These are phyloP conservation scores for Actinomortierella ambigua DNA, from an alignment of 371 early-diverging fungal genomes.

Conservation along the genomic window DNA sequence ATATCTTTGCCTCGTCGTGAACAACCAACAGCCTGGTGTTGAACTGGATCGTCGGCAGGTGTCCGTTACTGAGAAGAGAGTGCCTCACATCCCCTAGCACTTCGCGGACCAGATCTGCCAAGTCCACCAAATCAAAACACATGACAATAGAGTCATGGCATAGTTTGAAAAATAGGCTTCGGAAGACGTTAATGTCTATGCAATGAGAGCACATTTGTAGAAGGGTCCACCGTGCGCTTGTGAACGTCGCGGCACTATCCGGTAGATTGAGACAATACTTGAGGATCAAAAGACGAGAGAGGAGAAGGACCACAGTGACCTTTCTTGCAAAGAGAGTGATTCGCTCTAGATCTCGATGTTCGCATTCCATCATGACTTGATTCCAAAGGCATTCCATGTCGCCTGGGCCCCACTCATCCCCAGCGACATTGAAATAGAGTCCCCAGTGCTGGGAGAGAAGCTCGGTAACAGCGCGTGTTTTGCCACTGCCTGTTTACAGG, in stretches of 20 bases:
- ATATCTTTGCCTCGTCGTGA: conserved; percentile 24
- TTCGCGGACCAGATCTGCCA: conserved; percentile 6
- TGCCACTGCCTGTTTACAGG: conserved; percentile 18
- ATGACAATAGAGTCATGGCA: no score
- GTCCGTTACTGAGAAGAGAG: conserved; percentile 9
- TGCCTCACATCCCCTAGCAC: conserved; percentile 5
- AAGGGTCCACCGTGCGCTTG: neutral
- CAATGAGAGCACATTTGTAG: neutral
- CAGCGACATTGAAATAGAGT: conserved; percentile 19
- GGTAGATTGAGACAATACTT: neutral
- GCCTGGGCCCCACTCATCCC: conserved; percentile 12
- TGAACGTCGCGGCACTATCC: neutral
- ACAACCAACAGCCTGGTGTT: conserved; percentile 15
- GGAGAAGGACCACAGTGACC: neutral
- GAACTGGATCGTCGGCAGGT: conserved; percentile 13
- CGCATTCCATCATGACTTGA: no score
- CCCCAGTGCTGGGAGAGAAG: conserved; percentile 22
- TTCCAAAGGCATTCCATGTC: no score
- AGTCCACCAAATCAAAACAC: no score
- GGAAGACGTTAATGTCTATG: no score
- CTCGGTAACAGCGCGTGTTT: conserved; percentile 19
- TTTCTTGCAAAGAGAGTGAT: neutral
- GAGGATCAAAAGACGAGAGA: neutral
- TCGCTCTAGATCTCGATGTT: neutral
- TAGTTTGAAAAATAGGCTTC: conserved; percentile 9